phyloP scores from a whole-genome alignment of 768 basidiomycete genomes.

The Phlegmacium glaucopus region DNA sequence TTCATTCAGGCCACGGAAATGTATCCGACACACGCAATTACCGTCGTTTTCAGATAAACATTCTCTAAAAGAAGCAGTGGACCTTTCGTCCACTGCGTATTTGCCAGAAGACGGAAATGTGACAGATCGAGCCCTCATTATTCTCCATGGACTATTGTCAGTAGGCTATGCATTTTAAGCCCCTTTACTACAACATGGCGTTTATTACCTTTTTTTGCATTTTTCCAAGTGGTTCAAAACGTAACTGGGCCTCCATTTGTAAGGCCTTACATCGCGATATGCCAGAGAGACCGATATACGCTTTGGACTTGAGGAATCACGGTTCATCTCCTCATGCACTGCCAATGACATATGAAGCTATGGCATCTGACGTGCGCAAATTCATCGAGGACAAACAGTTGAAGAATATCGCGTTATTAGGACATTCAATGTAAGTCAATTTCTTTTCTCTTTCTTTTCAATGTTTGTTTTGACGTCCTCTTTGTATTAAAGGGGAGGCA shows the following conservation, averaged over 20 bases:
- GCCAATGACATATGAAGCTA: slow-evolving; percentile 72
- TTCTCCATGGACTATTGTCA: slow-evolving; percentile 66
- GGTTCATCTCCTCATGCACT: slow-evolving; percentile 73
- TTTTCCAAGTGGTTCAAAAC: slow-evolving; percentile 69
- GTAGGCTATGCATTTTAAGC: slow-evolving; percentile 12
- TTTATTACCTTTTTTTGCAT: neutral
- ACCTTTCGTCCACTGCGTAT: slow-evolving; percentile 19
- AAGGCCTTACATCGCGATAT: slow-evolving; percentile 65
- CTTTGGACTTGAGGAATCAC: slow-evolving; percentile 87
- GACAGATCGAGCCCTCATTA: slow-evolving; percentile 44
- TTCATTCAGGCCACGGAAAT: neutral
- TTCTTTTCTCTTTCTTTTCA: neutral
- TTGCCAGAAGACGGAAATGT: slow-evolving; percentile 23
- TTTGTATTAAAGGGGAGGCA: slow-evolving; percentile 70
- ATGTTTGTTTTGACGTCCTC: slow-evolving; percentile 1
- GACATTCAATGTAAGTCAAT: slow-evolving; percentile 81
- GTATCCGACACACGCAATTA: neutral
- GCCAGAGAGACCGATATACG: slow-evolving; percentile 66
- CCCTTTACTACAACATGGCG: neutral
- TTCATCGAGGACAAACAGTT: slow-evolving; percentile 58
- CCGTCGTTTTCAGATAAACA: slow-evolving; percentile 5
- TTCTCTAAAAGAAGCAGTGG: slow-evolving; percentile 10
- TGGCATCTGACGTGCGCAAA: slow-evolving; percentile 75
- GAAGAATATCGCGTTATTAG: slow-evolving; percentile 67
- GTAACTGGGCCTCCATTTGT: slow-evolving; percentile 84